Evolutionary conservation across 2,329 filamentous ascomycete genomes (phyloP).

Genomic region (Talaromyces sp.): DNA sequence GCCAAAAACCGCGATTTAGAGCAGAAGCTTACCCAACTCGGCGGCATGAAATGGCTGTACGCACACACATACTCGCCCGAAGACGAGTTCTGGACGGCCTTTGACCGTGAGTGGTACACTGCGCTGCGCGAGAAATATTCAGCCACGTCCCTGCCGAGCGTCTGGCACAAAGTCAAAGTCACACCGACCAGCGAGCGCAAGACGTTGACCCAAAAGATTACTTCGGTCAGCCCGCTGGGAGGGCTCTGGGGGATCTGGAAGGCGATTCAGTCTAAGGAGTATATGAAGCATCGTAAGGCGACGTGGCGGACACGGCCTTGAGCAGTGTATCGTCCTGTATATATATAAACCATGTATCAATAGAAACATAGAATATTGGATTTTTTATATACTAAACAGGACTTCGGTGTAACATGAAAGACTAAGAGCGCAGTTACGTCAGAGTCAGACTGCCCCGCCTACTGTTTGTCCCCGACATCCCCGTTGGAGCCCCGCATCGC

Average conservation of each 20-base stretch:
- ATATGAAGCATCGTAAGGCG: conserved; percentile 11
- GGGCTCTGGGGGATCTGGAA: conserved; percentile 13
- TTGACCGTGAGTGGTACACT: conserved; percentile 35
- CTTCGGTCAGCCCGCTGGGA: conserved; percentile 7
- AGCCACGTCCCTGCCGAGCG: conserved; percentile 28
- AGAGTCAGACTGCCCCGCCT: background rate
- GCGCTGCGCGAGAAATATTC: conserved; percentile 34
- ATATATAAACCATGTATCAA: conserved; percentile 2
- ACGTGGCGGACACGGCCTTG: conserved; percentile 9
- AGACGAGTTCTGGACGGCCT: conserved; percentile 41
- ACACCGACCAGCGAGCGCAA: conserved; percentile 10
- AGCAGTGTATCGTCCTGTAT: background rate
- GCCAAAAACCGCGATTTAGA: conserved; percentile 67
- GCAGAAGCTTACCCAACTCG: conserved; percentile 60
- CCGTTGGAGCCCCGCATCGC: background rate
- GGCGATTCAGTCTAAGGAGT: conserved; percentile 11
- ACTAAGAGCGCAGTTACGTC: background rate
- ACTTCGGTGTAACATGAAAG: background rate
- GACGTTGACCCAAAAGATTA: conserved; percentile 10
- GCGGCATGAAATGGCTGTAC: conserved; percentile 82
- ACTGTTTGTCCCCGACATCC: background rate
- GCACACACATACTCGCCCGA: conserved; percentile 80
- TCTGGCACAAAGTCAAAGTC: conserved; percentile 32
- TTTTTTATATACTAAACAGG: background rate
- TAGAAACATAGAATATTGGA: background rate